Conservation (phyloP, 2,329 filamentous ascomycete species). For the Trichoderma citrinoviride region DNA sequence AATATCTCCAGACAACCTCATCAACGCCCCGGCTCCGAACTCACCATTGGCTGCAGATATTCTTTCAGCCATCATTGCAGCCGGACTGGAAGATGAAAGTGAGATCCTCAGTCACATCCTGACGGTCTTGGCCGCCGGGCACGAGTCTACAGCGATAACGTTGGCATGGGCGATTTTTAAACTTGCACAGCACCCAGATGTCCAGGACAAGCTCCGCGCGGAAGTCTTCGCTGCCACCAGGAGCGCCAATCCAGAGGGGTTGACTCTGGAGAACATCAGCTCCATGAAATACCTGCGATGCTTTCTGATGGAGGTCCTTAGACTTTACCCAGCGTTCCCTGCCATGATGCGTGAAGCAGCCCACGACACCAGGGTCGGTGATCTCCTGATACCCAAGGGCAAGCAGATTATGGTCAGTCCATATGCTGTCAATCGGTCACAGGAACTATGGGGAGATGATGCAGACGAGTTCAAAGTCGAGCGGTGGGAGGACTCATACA, state of each 20-base stretch:
- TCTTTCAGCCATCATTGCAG: background rate
- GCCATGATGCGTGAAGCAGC: background rate
- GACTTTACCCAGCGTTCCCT: conserved; percentile 8
- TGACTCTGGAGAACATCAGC: background rate
- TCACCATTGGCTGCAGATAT: background rate
- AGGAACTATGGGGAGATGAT: conserved; percentile 11
- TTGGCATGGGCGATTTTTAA: conserved; percentile 5
- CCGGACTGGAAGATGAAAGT: background rate
- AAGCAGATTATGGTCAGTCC: conserved; percentile 5
- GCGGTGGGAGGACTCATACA: conserved; percentile 1
- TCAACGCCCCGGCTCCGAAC: background rate
- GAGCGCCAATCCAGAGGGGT: background rate
- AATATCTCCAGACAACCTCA: too few species aligned
- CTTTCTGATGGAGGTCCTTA: conserved; percentile 12
- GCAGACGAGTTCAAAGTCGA: conserved; percentile 6
- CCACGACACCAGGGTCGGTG: background rate
- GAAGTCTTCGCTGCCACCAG: background rate
- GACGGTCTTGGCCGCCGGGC: conserved; percentile 4
- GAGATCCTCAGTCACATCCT: conserved; percentile 6
- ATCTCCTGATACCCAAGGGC: background rate
- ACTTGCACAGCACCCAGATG: background rate
- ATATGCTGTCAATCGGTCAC: background rate
- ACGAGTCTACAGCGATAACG: conserved; percentile 11
- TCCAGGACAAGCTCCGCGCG: background rate
- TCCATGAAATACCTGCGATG: background rate